Base-by-base conservation (phyloP, 495 filamentous ascomycete species). In the Neurospora africana region DNA sequence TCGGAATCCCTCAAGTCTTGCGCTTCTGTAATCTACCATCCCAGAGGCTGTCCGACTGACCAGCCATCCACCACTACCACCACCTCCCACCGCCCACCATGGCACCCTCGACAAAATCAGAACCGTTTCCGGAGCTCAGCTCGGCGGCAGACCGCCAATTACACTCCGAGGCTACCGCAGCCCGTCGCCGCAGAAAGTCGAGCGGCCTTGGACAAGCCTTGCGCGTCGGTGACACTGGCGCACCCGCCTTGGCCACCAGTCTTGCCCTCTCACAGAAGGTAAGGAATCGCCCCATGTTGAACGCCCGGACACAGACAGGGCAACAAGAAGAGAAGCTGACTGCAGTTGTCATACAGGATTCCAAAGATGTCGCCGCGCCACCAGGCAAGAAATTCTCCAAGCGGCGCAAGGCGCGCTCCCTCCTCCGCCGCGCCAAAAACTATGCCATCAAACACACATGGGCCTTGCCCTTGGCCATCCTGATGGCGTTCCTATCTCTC, bases 401-500 rank as follows among this genome's bases (percentile, higher is more conserved):
- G 78, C 82, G 86, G 69, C 84, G 87, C 71, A 88, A 87, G 79
- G 87, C 84, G 21, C 88, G 87, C 68, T 89, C 88, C 13, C 77
- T 87, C 70, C 84, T 92, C 72, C 89, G 89, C 70, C 89, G 90
- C 75, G 90, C 87, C 81, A 90, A 88, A 77, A 83, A 87, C 74
- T 87, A 83, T 71, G 88, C 88, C 71, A 78, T 93, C 74, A 91
- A 90, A 78, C 90, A 93, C 79, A 94, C 91, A 47, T 94, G 91
- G 90, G 85, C 94, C 70, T 87, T 91, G 68, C 95, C 96, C 30
- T 85, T 97, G 21, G 79, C 93, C 71, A 82, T 96, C 40, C 79
- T 94, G 73, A 36, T 84, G 68, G 78, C 90, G 78, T 84, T 94
- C 73, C 79, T 94, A 70, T 78, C 83, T 37, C 82, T 90, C 68